phyloP scores from a whole-genome alignment of 495 filamentous ascomycete genomes.

The Ramalina intermedia region DNA sequence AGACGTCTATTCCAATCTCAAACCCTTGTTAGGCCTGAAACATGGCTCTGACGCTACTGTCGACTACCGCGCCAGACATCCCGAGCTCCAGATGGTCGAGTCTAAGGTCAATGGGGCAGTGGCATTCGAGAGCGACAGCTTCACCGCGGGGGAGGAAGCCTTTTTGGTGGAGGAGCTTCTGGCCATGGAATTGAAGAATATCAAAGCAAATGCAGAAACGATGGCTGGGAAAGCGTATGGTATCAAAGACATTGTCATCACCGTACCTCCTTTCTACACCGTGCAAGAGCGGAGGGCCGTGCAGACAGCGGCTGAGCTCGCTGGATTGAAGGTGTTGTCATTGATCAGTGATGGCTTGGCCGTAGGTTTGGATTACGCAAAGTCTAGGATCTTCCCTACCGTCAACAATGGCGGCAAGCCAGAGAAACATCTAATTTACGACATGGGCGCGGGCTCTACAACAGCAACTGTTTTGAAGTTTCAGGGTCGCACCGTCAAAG shows the following conservation, averaged over 20 bases:
- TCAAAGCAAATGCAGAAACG: constrained; percentile 71
- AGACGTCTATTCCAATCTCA: constrained; percentile 90
- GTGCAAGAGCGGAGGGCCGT: constrained; percentile 75
- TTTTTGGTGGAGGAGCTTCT: constrained; percentile 87
- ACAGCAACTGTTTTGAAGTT: constrained; percentile 88
- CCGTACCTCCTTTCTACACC: constrained; percentile 83
- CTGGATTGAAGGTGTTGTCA: constrained; percentile 70
- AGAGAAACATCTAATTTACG: constrained; percentile 85
- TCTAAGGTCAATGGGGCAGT: constrained; percentile 52
- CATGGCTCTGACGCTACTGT: constrained; percentile 45
- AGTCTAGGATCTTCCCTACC: constrained; percentile 71
- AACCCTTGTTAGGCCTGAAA: constrained; percentile 63
- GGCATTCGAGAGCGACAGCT: constrained; percentile 60
- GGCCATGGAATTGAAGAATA: constrained; percentile 88
- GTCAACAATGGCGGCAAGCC: constrained; percentile 74
- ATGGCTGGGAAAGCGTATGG: constrained; percentile 64
- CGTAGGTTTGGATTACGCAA: constrained; percentile 91
- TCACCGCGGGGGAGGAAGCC: constrained; percentile 47
- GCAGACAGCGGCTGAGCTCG: constrained; percentile 67
- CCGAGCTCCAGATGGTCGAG: constrained; percentile 37
- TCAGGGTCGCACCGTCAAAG: constrained; percentile 79
- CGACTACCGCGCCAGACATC: constrained; percentile 53
- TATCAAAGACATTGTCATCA: constrained; percentile 74
- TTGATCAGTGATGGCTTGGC: constrained; percentile 84
- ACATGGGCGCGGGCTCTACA: constrained; percentile 97